These are phyloP conservation scores for Sphagnum magellanicum DNA, from an alignment of 228 moss, liverwort and hornwort genomes.

Conservation along the genomic window DNA sequence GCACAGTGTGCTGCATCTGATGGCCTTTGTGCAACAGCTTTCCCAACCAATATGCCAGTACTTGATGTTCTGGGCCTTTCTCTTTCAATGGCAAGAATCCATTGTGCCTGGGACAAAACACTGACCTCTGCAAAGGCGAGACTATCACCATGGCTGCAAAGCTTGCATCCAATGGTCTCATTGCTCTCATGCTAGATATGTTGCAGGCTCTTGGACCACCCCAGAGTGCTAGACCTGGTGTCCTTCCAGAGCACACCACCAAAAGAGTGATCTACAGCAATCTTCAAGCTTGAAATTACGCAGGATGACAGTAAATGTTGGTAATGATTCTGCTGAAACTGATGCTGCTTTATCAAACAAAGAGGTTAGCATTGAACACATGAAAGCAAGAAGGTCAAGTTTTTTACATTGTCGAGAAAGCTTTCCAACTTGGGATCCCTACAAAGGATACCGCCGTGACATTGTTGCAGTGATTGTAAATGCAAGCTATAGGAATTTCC, in stretches of 20 bases:
- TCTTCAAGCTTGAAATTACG: no score
- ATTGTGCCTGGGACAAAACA: slow-evolving; percentile 38
- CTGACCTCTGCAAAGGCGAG: neutral
- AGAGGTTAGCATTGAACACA: no score
- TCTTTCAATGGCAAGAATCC: slow-evolving; percentile 47
- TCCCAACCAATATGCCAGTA: slow-evolving; percentile 27
- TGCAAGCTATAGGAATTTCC: slow-evolving; percentile 37
- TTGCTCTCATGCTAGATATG: slow-evolving; percentile 51
- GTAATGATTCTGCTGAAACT: no score
- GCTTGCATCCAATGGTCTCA: slow-evolving; percentile 46
- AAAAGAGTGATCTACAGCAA: no score
- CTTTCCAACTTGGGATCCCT: slow-evolving; percentile 43
- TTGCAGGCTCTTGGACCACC: slow-evolving; percentile 70
- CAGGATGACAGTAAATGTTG: no score
- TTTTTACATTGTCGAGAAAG: neutral
- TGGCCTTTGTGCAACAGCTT: slow-evolving; percentile 11
- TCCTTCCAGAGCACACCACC: slow-evolving; percentile 1
- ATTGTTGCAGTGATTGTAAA: slow-evolving; percentile 83
- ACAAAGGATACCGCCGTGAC: slow-evolving; percentile 81
- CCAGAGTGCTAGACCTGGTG: slow-evolving; percentile 15
- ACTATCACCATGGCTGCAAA: slow-evolving; percentile 13
- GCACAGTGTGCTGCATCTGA: slow-evolving; percentile 31
- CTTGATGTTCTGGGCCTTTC: slow-evolving; percentile 56
- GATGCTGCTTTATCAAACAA: no score
- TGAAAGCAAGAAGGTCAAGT: no score